Evolutionary conservation across 768 basidiomycete genomes (phyloP).

Genomic region (Hortiboletus campestris): DNA sequence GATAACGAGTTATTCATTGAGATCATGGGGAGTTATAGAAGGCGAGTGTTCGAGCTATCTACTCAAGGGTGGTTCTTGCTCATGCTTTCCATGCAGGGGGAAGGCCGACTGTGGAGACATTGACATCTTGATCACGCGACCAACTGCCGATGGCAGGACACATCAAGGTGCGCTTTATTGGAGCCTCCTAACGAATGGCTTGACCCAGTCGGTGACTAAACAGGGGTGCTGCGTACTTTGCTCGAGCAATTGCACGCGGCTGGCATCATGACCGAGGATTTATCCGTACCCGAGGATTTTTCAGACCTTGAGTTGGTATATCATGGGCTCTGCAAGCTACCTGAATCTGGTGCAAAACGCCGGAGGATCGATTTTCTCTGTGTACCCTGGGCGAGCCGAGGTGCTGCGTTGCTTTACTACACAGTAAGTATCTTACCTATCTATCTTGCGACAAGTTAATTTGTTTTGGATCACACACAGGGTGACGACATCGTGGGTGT

Average conservation of each 20-base stretch:
- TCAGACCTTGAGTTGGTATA: slow-evolving; percentile 73
- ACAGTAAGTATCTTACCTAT: slow-evolving; percentile 50
- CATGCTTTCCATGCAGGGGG: slow-evolving; percentile 46
- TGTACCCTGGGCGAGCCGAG: slow-evolving; percentile 74
- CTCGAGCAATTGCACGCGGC: slow-evolving; percentile 52
- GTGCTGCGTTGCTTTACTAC: slow-evolving; percentile 89
- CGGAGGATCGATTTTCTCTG: slow-evolving; percentile 84
- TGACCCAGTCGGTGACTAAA: background rate
- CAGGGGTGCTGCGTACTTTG: slow-evolving; percentile 62
- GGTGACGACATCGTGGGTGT: slow-evolving; percentile 84
- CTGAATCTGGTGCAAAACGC: slow-evolving; percentile 43
- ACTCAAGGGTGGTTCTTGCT: background rate
- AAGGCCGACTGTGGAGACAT: slow-evolving; percentile 87
- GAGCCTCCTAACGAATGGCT: background rate
- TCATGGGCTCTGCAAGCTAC: slow-evolving; percentile 73
- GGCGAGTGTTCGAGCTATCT: slow-evolving; percentile 38
- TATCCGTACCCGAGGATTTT: slow-evolving; percentile 67
- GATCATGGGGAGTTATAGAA: slow-evolving; percentile 90
- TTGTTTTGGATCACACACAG: slow-evolving; percentile 31
- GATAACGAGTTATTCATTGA: slow-evolving; percentile 73
- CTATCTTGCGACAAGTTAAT: background rate
- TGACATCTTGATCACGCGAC: slow-evolving; percentile 83
- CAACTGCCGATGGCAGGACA: slow-evolving; percentile 65
- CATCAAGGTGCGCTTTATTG: slow-evolving; percentile 55
- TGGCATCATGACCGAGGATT: slow-evolving; percentile 76